A percentile compares a stretch with the other conserved stretches of the same genome.
phyloP scores from a whole-genome alignment of 352 stramenopile genomes.

The Phytophthora parvispora region DNA sequence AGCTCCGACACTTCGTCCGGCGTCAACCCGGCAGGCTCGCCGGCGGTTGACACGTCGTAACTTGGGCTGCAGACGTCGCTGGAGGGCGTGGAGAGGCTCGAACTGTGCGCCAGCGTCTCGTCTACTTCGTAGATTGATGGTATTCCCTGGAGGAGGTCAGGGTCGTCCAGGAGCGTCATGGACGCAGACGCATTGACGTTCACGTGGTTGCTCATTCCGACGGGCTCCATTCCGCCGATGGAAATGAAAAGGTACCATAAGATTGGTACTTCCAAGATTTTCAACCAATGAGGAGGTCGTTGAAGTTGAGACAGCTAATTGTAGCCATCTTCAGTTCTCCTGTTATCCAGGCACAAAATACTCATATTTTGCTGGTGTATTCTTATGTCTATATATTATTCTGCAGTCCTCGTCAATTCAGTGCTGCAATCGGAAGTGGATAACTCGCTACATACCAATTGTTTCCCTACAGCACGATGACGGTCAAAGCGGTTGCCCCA shows the following conservation, averaged over 20 bases:
- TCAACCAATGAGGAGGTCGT: conserved; percentile 1
- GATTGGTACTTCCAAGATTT: neutral
- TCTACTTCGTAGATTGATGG: neutral
- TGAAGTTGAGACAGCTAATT: conserved; percentile 11
- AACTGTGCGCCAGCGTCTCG: neutral
- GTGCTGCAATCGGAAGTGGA: too few species aligned
- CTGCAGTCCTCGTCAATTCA: too few species aligned
- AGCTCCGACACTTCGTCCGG: conserved; percentile 43
- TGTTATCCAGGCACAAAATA: too few species aligned
- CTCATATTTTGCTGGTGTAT: too few species aligned
- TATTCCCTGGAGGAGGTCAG: neutral
- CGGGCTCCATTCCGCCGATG: conserved; percentile 11
- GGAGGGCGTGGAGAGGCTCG: conserved; percentile 1
- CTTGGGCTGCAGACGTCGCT: conserved; percentile 16
- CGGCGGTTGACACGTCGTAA: conserved; percentile 10
- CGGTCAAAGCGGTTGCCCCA: too few species aligned
- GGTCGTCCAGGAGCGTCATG: conserved; percentile 6
- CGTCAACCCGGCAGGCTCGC: conserved; percentile 21
- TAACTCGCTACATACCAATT: too few species aligned
- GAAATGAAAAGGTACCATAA: conserved; percentile 10
- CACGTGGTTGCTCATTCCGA: neutral
- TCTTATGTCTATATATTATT: too few species aligned
- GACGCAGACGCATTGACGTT: conserved; percentile 7
- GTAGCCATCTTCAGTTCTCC: conserved; percentile 24
- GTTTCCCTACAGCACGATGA: too few species aligned